Base-by-base conservation (phyloP, 2,329 filamentous ascomycete genomes). In the Pseudogymnoascus sp. region DNA sequence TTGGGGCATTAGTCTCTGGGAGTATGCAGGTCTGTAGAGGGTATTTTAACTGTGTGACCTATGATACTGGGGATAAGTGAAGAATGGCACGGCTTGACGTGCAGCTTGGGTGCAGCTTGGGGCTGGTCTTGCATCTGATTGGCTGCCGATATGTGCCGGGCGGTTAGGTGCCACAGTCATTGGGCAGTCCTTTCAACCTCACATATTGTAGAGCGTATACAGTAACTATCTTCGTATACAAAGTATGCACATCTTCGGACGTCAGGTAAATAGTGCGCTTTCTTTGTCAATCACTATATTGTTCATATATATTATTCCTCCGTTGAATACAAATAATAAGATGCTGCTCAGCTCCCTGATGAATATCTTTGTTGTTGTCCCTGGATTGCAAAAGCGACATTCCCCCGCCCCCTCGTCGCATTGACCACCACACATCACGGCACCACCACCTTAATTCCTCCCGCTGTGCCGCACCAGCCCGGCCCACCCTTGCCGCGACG, bases 11-110 rank as follows among this genome's bases (percentile, higher is more conserved):
- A 55, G 9, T 55, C 16, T 11, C 28, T 55, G 28, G 49, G 16
- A 7, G 16, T 7, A 55, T 55, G 49, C 28, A 55, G 49, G 49
- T 55, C 49, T 33, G 23, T 14, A 55, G 11, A 55, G 49, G 49
- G 28, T 33, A 55, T 55, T 55, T 55, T 22, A 55, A 33, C 16
- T 11, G 49, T 55, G 49, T 55, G 49, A 55, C 49, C 49, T 33
- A 33, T 55, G 49, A 55, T 33, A 55, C 49, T 45, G 33, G 58
- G 35, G 58, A 60, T 45, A 30, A 45, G 58, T 38, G 58, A 45
- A 60, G 58, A 60, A 60, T 55, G 49, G 49, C 49, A 55, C 49
- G 28, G 49, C 28, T 55, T 33, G 49, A 55, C 28, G 49, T 55
- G 49, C 49, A 33, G 28, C 49, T 55, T 55, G 28, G 16, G 49